Evolutionary conservation across 2,329 filamentous ascomycete species (phyloP).

Genomic region (Exophiala phaeomuriformis): DNA sequence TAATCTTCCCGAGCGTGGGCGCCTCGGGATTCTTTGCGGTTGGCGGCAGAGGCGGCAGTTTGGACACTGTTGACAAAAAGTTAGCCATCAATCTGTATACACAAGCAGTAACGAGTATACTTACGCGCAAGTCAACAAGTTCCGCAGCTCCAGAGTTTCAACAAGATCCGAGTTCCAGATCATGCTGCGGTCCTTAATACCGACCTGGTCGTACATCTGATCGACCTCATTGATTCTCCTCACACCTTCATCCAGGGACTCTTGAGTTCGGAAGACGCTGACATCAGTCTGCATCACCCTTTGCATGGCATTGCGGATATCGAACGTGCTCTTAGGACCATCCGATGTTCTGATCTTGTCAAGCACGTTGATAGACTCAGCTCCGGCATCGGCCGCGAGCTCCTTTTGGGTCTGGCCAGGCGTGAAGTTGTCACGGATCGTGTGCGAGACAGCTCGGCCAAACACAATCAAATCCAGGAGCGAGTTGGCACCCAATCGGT

Average conservation of each 20-base stretch:
- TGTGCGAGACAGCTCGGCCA: constrained; percentile 93
- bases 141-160: constrained; percentile 89
- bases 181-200: constrained; percentile 91
- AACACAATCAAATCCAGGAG: constrained; percentile 96
- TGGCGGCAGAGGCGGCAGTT: constrained; percentile 83
- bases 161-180: constrained; percentile 95
- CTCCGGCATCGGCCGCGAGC: constrained; percentile 75
- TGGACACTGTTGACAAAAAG: constrained; percentile 42
- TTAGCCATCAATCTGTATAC: neutral
- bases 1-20: constrained; percentile 95
- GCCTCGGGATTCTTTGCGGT: constrained; percentile 94
- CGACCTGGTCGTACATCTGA: constrained; percentile 62
- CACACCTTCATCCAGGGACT: constrained; percentile 78
- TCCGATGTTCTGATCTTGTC: constrained; percentile 71
- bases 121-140: constrained; percentile 92
- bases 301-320: constrained; percentile 80
- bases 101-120: constrained; percentile 35
- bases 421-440: constrained; percentile 87
- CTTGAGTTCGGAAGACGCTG: constrained; percentile 78
- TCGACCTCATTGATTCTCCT: constrained; percentile 74
- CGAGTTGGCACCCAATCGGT: constrained; percentile 96
- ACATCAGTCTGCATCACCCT: constrained; percentile 94
- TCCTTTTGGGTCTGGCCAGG: constrained; percentile 75
- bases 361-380: constrained; percentile 57
- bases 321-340: constrained; percentile 70